Base-by-base conservation (phyloP, 106 monocot genomes). In the Iris macrosiphon region DNA sequence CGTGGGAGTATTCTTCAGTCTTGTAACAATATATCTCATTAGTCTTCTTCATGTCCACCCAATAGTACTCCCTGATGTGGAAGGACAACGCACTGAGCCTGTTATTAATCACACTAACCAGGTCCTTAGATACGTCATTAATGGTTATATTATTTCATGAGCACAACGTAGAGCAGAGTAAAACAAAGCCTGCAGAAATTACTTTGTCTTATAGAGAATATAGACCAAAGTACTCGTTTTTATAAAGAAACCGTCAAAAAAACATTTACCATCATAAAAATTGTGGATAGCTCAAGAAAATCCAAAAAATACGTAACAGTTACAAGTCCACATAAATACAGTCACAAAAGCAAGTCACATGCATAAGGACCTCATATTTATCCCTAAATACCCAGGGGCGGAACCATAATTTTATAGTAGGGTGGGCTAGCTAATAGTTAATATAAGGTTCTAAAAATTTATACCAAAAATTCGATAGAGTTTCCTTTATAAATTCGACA, bases 21-120 rank as follows among this genome's bases (percentile, higher is more conserved):
- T 94, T 94, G 65, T 88, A 94, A 16, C 88, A 81, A 61, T 88
- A 94, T 27, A 94, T 94, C 64, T 88, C 88, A 63, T 94, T 94
- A 16, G 88, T 94, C 63, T 93, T 93, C 51, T 80, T 83, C 80
- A 93, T 87, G 51, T 93, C 87, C 11, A 84, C 83, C 87, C 93
- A 93, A 45, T 93, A 93, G 37, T 93, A 88, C 71, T 93, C 83
- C 33, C 87, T 70, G 18, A 93, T 88, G 68, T 93, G 83, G 69
- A 93, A 93, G 7, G 93, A 93, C 22, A 93, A 43, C 3, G 87
- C 87, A 63, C 77, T 88, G 11, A 93, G 83, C 58, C 87, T 77
- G 59, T 88, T 87, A 55, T 79, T 93, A 43, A 93, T 73, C 24
- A 80, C 83, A 34, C 68, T 83, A 30, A 93, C 37, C 30, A 87